phyloP scores from a whole-genome alignment of 225 moss, liverwort and hornwort species.

The Anthoceros angustus region DNA sequence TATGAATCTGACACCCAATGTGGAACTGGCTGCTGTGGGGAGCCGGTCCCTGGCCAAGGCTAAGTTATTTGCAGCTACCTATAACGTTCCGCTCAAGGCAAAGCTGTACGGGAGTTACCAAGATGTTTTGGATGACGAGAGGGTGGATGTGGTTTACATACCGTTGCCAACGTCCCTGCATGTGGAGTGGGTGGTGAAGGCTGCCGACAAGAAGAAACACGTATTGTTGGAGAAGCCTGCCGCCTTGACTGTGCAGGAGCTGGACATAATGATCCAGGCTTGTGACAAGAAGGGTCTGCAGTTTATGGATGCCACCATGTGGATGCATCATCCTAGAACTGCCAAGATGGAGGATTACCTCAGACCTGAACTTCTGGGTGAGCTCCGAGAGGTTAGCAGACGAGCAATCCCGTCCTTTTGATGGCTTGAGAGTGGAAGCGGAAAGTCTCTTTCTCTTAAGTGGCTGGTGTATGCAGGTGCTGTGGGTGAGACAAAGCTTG shows the following conservation, averaged over 20 bases:
- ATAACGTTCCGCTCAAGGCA: constrained; percentile 10
- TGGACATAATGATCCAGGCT: constrained; percentile 17
- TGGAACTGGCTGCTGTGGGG: constrained; percentile 20
- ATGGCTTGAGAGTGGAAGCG: neutral
- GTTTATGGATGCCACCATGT: constrained; percentile 53
- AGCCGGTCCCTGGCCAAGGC: constrained; percentile 28
- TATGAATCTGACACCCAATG: constrained; percentile 18
- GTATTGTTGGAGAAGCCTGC: constrained; percentile 45
- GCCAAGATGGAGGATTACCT: constrained; percentile 19
- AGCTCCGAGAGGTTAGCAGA: constrained; percentile 21
- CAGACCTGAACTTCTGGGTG: constrained; percentile 12
- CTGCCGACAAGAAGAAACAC: constrained; percentile 31
- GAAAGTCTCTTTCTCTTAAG: neutral
- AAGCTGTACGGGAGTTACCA: constrained; percentile 37
- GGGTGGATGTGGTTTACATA: constrained; percentile 38
- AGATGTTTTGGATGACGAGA: constrained; percentile 19
- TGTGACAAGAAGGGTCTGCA: constrained; percentile 19
- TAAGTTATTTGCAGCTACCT: constrained; percentile 10
- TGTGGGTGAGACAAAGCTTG: no score
- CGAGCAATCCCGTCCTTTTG: neutral
- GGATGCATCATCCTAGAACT: constrained; percentile 34
- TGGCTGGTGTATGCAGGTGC: neutral
- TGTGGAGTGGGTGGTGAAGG: constrained; percentile 35
- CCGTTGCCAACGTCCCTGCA: constrained; percentile 35
- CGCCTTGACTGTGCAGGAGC: constrained; percentile 23